These are phyloP conservation scores for Ogataea pini DNA, from an alignment of 805 yeast genomes.

Conservation along the genomic window DNA sequence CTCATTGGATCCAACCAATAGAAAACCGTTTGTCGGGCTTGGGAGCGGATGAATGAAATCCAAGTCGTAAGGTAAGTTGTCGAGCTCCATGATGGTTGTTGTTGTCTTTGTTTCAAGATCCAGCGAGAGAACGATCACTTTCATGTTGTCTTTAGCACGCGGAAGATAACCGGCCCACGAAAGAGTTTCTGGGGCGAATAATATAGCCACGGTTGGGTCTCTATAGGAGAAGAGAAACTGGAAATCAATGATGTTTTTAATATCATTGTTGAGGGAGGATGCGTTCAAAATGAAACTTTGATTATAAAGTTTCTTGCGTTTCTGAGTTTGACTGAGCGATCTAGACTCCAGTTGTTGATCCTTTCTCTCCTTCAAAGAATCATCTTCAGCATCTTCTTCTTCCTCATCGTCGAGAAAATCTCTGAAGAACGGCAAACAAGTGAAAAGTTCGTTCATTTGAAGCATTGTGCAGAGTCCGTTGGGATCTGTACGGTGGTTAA, in stretches of 20 bases:
- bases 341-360: conserved; percentile 11
- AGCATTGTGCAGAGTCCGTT: conserved; percentile 54
- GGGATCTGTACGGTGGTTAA: conserved; percentile 64
- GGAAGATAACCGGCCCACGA: conserved; percentile 82
- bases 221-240: conserved; percentile 72
- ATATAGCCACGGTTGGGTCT: conserved; percentile 65
- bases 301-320: conserved; percentile 37
- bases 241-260: conserved; percentile 67
- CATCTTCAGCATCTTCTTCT: conserved; percentile 32
- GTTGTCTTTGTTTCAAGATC: conserved; percentile 59
- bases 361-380: conserved; percentile 26
- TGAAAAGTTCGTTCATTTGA: conserved; percentile 66
- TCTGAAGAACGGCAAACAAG: conserved; percentile 64
- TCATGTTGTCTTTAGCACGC: conserved; percentile 59
- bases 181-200: conserved; percentile 34
- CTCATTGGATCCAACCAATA: conserved; percentile 74
- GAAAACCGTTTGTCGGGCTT: conserved; percentile 66
- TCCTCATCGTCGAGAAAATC: conserved; percentile 45
- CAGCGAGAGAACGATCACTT: conserved; percentile 64
- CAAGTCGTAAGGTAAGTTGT: conserved; percentile 72
- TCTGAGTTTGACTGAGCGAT: conserved; percentile 5
- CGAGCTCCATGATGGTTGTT: conserved; percentile 65
- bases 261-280: conserved; percentile 52
- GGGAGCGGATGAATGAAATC: conserved; percentile 63
- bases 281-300: conserved; percentile 64